These are phyloP conservation scores for Phaffomyces antillensis DNA, from an alignment of 805 yeast genomes.

Conservation along the genomic window DNA sequence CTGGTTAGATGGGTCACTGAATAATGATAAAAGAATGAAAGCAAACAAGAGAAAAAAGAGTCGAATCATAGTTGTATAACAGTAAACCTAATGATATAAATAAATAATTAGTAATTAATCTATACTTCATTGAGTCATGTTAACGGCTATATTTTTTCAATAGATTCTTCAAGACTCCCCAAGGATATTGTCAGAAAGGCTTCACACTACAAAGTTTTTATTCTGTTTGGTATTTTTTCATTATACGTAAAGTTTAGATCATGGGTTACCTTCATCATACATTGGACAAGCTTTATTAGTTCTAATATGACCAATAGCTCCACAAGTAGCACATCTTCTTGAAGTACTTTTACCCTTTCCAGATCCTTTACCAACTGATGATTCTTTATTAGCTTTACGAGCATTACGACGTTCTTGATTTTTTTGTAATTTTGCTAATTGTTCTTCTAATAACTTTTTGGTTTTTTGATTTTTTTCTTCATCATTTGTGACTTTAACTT, in stretches of 20 bases:
- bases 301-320: constrained; percentile 89
- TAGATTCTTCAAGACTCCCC: too few relatives aligned
- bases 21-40: too few relatives aligned
- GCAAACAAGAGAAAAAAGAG: too few relatives aligned
- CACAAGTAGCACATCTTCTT: constrained; percentile 90
- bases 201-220: background rate
- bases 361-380: constrained; percentile 18
- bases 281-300: constrained; percentile 87
- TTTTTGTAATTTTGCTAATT: constrained; percentile 74
- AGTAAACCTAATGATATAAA: too few relatives aligned
- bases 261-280: constrained; percentile 44
- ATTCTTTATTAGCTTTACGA: constrained; percentile 43
- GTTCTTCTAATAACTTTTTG: constrained; percentile 71
- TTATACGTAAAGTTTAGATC: background rate
- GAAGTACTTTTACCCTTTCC: constrained; percentile 37
- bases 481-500: constrained; percentile 71
- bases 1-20: too few relatives aligned
- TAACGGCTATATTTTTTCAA: too few relatives aligned
- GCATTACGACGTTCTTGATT: constrained; percentile 61
- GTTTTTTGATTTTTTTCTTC: constrained; percentile 75
- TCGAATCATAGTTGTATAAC: too few relatives aligned
- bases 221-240: background rate
- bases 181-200: too few relatives aligned
- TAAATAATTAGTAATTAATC: too few relatives aligned
- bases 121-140: too few relatives aligned